phyloP scores from a whole-genome alignment of 1,284 basidiomycete genomes.

The Vanrija sp. region DNA sequence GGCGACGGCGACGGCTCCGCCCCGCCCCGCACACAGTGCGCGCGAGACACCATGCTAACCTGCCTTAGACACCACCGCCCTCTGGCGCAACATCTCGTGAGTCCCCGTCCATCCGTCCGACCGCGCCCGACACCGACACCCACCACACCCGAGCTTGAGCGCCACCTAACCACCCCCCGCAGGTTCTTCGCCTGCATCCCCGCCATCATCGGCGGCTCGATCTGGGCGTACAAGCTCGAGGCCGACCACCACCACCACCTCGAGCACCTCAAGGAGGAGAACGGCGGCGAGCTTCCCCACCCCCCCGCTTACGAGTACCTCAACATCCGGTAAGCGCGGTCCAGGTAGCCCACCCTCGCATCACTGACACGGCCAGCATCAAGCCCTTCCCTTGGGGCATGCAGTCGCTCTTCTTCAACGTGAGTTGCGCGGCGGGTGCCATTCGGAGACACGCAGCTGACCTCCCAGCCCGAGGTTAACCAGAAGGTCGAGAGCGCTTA shows the following conservation, averaged over 20 bases:
- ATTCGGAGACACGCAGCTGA: constrained; percentile 6
- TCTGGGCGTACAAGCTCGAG: constrained; percentile 45
- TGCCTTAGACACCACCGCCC: constrained; percentile 38
- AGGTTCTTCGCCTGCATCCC: constrained; percentile 46
- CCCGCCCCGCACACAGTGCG: not conserved
- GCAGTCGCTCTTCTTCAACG: constrained; percentile 47
- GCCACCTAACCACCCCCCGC: not conserved
- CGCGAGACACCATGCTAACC: not conserved
- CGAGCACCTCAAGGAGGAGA: constrained; percentile 28
- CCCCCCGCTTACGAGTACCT: constrained; percentile 45
- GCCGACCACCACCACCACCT: constrained; percentile 41
- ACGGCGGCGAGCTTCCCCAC: constrained; percentile 38
- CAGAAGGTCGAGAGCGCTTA: too few species aligned
- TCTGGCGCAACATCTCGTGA: constrained; percentile 43
- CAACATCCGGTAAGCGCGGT: constrained; percentile 39
- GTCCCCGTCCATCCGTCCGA: constrained; percentile 4
- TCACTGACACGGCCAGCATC: constrained; percentile 6
- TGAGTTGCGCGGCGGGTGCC: not conserved
- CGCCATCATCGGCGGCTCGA: constrained; percentile 29
- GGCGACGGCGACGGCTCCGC: not conserved
- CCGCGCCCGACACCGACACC: not conserved
- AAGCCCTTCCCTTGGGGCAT: constrained; percentile 45
- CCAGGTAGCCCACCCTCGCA: too few species aligned
- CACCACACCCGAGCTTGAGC: not conserved
- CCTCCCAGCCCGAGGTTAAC: constrained; percentile 24